phyloP scores from a whole-genome alignment of 331 rosid species.

The Cydonia oblonga region DNA sequence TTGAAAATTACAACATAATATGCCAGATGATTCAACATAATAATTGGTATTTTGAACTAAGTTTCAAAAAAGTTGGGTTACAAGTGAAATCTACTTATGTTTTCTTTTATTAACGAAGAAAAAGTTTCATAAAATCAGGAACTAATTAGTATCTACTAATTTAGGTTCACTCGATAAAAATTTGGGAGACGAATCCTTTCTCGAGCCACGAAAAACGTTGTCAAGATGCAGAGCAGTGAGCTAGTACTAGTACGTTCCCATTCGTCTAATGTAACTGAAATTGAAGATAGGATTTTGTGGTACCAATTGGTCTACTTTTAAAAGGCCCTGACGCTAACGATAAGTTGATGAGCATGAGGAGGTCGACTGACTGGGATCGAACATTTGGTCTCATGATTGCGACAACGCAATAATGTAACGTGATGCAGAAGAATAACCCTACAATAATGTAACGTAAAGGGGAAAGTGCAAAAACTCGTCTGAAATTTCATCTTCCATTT shows the following conservation, averaged over 20 bases:
- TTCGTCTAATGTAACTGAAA: background rate
- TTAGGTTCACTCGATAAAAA: background rate
- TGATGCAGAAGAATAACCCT: background rate
- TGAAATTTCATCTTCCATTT: conserved; percentile 43
- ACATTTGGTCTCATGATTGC: conserved; percentile 15
- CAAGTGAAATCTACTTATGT: background rate
- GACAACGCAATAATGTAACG: no score
- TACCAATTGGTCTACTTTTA: background rate
- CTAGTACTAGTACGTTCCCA: background rate
- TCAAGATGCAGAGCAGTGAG: background rate
- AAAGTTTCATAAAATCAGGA: fast-evolving
- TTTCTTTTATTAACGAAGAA: no score
- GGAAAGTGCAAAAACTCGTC: background rate
- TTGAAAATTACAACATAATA: background rate
- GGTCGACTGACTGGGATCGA: conserved; percentile 13
- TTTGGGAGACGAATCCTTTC: background rate
- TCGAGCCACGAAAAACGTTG: background rate
- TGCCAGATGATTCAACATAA: background rate
- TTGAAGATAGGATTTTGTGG: conserved; percentile 7
- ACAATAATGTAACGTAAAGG: conserved; percentile 8
- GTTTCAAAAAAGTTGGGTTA: background rate
- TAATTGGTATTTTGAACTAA: background rate
- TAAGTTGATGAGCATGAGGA: conserved; percentile 3
- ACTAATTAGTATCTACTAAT: no score
- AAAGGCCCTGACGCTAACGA: background rate